These are phyloP conservation scores for Carex pumila DNA, from an alignment of 176 grass and related monocot genomes.

Conservation along the genomic window DNA sequence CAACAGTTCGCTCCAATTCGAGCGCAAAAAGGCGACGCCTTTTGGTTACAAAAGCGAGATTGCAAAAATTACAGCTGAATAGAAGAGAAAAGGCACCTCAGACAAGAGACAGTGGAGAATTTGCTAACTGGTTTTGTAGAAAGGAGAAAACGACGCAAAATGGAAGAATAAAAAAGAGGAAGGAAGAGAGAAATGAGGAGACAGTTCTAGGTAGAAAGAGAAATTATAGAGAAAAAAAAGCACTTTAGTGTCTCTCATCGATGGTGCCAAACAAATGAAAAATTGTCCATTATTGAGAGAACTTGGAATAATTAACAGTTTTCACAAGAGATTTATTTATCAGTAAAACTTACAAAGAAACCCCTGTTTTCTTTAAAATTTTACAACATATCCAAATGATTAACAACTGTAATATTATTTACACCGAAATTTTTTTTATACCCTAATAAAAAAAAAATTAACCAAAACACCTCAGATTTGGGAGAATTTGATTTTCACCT, in stretches of 20 bases:
- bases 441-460: too few relatives aligned
- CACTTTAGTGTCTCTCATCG: not conserved
- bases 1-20: not conserved
- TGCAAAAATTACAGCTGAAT: not conserved
- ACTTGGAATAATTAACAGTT: not conserved
- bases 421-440: too few relatives aligned
- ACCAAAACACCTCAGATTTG: too few relatives aligned
- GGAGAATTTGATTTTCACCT: too few relatives aligned
- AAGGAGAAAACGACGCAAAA: conserved; percentile 11
- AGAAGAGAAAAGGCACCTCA: not conserved
- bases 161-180: not conserved
- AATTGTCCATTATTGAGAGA: not conserved
- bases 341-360: not conserved
- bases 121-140: not conserved
- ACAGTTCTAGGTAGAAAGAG: not conserved
- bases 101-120: not conserved
- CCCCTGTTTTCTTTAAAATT: not conserved
- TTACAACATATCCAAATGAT: not conserved
- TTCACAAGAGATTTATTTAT: not conserved
- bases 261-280: conserved; percentile 8
- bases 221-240: conserved; percentile 11
- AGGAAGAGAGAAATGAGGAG: not conserved
- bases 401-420: not conserved
- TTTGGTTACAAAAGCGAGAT: not conserved
- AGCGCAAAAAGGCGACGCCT: not conserved